Conservation (phyloP, 768 basidiomycete species). For the Ephemerocybe angulata region DNA sequence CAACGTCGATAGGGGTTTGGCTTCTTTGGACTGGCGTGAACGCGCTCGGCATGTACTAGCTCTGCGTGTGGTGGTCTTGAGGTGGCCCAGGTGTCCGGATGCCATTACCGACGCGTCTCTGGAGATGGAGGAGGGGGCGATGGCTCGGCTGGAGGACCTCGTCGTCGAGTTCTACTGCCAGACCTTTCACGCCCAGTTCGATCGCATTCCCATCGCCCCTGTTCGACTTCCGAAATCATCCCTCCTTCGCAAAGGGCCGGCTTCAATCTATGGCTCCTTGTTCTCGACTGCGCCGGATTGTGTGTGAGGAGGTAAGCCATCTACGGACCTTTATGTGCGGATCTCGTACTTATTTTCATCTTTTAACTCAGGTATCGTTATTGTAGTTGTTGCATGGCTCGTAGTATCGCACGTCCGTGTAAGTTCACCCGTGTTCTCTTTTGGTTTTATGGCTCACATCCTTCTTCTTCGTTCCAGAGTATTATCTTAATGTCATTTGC, state of each 20-base stretch:
- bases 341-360: no score
- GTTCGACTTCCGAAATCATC: background rate
- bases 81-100: background rate
- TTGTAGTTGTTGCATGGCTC: no score
- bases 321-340: no score
- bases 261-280: background rate
- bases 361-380: no score
- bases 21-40: background rate
- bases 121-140: background rate
- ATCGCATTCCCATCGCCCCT: background rate
- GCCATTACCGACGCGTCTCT: background rate
- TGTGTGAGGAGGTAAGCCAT: background rate
- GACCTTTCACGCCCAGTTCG: background rate
- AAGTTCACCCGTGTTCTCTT: no score
- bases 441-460: no score
- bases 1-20: background rate
- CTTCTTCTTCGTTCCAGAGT: no score
- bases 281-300: no score
- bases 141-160: background rate
- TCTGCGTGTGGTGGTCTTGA: background rate
- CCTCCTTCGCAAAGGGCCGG: background rate
- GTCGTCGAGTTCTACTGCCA: background rate
- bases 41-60: background rate
- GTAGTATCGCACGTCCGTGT: no score
- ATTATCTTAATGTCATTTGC: no score